A percentile compares a stretch with the other conserved stretches of the same genome.
These are phyloP conservation scores for Citropsis articulata DNA, from an alignment of 345 rosid species.

Conservation along the genomic window DNA sequence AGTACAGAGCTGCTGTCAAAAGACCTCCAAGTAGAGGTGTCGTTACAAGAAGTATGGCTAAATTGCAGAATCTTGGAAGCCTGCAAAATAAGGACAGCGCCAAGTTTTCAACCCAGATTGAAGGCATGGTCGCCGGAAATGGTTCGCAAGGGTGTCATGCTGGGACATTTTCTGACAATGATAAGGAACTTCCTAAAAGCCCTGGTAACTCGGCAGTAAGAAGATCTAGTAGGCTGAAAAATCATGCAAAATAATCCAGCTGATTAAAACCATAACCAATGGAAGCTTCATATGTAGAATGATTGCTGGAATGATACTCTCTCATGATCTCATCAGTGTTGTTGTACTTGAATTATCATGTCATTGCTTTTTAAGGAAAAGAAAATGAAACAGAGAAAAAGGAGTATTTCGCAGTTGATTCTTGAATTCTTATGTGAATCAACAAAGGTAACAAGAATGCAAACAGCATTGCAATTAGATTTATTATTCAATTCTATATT, in stretches of 20 bases:
- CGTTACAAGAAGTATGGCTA: slow-evolving; percentile 47
- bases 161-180: neutral
- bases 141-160: neutral
- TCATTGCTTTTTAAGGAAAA: neutral
- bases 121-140: neutral
- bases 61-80: slow-evolving; percentile 10
- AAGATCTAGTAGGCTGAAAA: slow-evolving; percentile 15
- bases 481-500: neutral
- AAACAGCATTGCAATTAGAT: neutral
- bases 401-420: neutral
- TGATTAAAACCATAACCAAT: neutral
- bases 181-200: neutral
- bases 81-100: neutral
- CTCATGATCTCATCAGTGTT: no score
- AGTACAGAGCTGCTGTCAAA: neutral
- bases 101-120: neutral
- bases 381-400: neutral
- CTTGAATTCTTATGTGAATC: neutral
- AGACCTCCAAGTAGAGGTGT: slow-evolving; percentile 21
- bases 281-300: neutral
- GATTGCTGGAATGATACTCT: neutral
- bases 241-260: neutral
- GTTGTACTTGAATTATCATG: no score
- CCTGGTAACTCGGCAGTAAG: neutral
- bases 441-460: no score